These are phyloP conservation scores for Backusella psychrophila DNA, from an alignment of 192 early-diverging fungal genomes.

Conservation along the genomic window DNA sequence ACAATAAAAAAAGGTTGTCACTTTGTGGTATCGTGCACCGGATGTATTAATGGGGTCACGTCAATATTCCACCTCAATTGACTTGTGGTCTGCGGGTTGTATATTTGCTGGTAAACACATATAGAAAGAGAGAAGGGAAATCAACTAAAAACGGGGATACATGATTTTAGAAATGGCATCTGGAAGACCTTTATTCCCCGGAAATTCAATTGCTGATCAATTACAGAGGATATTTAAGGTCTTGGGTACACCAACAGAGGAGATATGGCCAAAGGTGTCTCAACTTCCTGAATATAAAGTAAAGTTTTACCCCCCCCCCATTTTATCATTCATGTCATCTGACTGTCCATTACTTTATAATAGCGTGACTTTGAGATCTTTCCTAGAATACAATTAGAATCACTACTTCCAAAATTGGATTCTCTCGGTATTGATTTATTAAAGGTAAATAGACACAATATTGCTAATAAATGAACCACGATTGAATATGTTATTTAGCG, in stretches of 20 bases:
- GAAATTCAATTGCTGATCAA: conserved; percentile 86
- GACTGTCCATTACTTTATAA: neutral
- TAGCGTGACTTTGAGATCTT: conserved; percentile 76
- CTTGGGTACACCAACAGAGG: conserved; percentile 78
- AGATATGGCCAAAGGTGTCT: conserved; percentile 82
- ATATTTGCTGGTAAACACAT: conserved; percentile 68
- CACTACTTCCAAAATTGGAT: conserved; percentile 82
- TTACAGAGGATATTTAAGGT: conserved; percentile 89
- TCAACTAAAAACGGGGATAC: neutral
- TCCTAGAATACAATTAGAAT: conserved; percentile 66
- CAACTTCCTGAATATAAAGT: conserved; percentile 89
- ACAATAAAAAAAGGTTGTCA: conserved; percentile 58
- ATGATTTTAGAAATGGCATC: conserved; percentile 69
- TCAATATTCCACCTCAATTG: conserved; percentile 86
- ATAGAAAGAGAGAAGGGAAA: neutral
- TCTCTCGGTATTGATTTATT: conserved; percentile 84
- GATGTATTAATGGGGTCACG: conserved; percentile 87
- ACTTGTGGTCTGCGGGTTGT: conserved; percentile 87
- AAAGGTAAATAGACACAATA: conserved; percentile 36
- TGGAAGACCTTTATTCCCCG: conserved; percentile 89
- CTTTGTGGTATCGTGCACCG: conserved; percentile 86
- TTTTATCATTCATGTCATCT: neutral
- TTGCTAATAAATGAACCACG: neutral
- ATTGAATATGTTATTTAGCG: conserved; percentile 18
- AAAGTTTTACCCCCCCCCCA: no score